phyloP scores from a whole-genome alignment of 164 flowering plant genomes.

The Vitis rupestris region DNA sequence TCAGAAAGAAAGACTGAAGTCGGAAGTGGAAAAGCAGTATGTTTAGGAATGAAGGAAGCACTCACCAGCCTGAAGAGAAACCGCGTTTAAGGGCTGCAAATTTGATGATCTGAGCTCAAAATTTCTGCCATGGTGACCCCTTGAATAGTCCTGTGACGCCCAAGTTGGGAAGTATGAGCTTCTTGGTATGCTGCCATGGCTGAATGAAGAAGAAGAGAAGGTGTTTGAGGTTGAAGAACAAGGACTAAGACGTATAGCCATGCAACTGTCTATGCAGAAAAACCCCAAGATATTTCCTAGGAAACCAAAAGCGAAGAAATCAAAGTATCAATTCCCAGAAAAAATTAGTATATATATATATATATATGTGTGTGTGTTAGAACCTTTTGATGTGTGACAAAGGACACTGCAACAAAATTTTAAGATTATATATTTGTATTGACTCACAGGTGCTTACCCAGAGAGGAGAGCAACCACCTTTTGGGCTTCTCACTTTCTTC shows the following conservation, averaged over 20 bases:
- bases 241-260: conserved; percentile 2
- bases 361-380: no score
- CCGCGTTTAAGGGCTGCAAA: background rate
- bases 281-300: no score
- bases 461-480: no score
- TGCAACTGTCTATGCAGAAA: background rate
- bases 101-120: conserved; percentile 1
- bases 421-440: no score
- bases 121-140: background rate
- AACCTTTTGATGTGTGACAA: no score
- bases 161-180: background rate
- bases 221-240: background rate
- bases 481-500: no score
- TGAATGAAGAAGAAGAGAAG: background rate
- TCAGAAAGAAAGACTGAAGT: background rate
- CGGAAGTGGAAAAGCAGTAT: no score
- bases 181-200: background rate
- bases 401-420: no score
- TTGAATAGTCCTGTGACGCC: background rate
- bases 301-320: no score
- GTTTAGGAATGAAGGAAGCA: background rate
- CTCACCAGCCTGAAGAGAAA: conserved; percentile 7
- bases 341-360: no score
- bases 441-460: no score
- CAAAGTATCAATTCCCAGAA: no score